A percentile compares a stretch with the other conserved stretches of the same genome.
Conservation (phyloP, 768 basidiomycete species). For the Dictyophora rubrovolvata region DNA sequence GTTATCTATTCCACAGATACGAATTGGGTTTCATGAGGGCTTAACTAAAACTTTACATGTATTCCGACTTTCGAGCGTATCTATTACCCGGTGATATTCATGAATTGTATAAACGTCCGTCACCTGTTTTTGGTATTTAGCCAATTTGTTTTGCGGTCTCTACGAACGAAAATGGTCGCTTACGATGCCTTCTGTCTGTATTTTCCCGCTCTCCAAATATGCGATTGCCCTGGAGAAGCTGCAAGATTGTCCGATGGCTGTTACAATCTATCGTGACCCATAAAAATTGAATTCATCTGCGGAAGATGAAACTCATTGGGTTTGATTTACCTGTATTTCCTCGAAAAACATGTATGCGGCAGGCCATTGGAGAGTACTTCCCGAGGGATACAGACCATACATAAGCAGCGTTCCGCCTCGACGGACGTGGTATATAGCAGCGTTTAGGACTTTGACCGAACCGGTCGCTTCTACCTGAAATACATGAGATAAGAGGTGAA, state of each 20-base stretch:
- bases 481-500: background rate
- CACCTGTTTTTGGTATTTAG: background rate
- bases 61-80: background rate
- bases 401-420: constrained; percentile 73
- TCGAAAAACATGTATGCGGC: constrained; percentile 72
- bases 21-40: background rate
- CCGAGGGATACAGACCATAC: constrained; percentile 86
- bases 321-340: constrained; percentile 45
- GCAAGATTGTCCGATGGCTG: constrained; percentile 27
- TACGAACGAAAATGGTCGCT: background rate
- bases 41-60: background rate
- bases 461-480: constrained; percentile 58
- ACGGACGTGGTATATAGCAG: constrained; percentile 82
- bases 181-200: constrained; percentile 24
- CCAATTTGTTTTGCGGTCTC: background rate
- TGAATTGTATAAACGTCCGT: background rate
- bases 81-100: background rate
- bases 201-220: constrained; percentile 27
- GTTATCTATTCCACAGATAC: too few relatives aligned
- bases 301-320: background rate
- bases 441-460: constrained; percentile 76
- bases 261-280: constrained; percentile 17
- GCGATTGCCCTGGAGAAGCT: constrained; percentile 30
- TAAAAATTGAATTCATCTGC: background rate
- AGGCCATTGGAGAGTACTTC: constrained; percentile 75